Evolutionary conservation across 805 yeast species (phyloP).

Genomic region (Candida maesae): DNA sequence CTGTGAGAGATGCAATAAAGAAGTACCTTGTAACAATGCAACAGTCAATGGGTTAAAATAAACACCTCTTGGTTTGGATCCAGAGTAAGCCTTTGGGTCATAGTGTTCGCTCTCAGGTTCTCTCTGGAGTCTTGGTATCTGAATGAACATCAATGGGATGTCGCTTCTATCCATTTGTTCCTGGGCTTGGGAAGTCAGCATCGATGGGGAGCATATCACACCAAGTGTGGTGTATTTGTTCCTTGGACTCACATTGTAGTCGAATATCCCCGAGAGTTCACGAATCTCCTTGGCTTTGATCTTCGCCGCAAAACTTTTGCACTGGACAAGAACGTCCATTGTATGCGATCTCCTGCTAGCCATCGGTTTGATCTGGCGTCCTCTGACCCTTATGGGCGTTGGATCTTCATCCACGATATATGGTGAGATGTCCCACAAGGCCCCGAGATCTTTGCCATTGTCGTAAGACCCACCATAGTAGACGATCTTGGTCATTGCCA

Average conservation of each 20-base stretch:
- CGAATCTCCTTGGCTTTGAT: conserved; percentile 26
- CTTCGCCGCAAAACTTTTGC: conserved; percentile 23
- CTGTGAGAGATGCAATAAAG: conserved; percentile 2
- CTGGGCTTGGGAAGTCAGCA: conserved; percentile 20
- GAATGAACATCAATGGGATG: conserved; percentile 22
- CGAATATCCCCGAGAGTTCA: conserved; percentile 23
- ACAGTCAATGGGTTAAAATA: conserved; percentile 18
- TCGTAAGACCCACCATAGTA: conserved; percentile 27
- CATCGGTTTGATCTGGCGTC: conserved; percentile 12
- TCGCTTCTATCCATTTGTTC: conserved; percentile 20
- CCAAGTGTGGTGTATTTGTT: conserved; percentile 17
- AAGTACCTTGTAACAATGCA: conserved; percentile 16
- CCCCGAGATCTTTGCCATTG: conserved; percentile 25
- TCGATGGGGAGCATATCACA: conserved; percentile 22
- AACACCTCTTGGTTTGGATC: conserved; percentile 9
- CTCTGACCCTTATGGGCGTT: conserved; percentile 5
- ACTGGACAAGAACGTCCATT: conserved; percentile 24
- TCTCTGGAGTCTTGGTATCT: conserved; percentile 14
- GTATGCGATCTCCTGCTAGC: conserved; percentile 1
- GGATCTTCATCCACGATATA: neutral
- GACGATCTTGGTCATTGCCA: conserved; percentile 5
- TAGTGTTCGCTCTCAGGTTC: conserved; percentile 10
- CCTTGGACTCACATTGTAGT: conserved; percentile 16
- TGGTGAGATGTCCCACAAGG: conserved; percentile 17
- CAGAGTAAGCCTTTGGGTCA: conserved; percentile 6